These are phyloP conservation scores for Raffaelea albimanens DNA, from an alignment of 2,329 filamentous ascomycete genomes.

Conservation along the genomic window DNA sequence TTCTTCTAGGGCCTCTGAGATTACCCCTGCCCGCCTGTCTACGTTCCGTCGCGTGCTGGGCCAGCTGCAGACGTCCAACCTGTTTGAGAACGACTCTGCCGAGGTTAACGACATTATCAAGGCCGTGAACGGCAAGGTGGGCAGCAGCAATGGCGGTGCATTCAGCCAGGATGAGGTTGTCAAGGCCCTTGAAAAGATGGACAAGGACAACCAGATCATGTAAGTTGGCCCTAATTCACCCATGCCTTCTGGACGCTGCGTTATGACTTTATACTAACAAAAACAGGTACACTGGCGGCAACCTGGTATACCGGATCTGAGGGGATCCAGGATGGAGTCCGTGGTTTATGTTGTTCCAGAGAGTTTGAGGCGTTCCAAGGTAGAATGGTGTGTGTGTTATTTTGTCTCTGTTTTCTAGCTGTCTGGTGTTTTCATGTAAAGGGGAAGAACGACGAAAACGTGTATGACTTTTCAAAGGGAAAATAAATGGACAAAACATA, in stretches of 20 bases:
- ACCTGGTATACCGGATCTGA: slow-evolving; percentile 61
- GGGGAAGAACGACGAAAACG: too few relatives aligned
- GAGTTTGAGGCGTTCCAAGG: slow-evolving; percentile 6
- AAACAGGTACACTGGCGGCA: slow-evolving; percentile 48
- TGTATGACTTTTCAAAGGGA: too few relatives aligned
- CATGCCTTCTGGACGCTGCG: too few relatives aligned
- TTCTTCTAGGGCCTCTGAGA: slow-evolving; percentile 23
- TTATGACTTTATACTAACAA: slow-evolving; percentile 1
- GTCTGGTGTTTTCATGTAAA: too few relatives aligned
- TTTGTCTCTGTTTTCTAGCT: neutral
- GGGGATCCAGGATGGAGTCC: too few relatives aligned
- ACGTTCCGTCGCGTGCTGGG: slow-evolving; percentile 76
- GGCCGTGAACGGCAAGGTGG: slow-evolving; percentile 68
- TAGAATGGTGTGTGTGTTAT: slow-evolving; percentile 3
- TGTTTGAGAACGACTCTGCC: slow-evolving; percentile 86
- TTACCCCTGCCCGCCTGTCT: slow-evolving; percentile 54
- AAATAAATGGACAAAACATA: too few relatives aligned
- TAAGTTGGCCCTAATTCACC: too few relatives aligned
- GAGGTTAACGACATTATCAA: slow-evolving; percentile 64
- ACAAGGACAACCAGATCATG: slow-evolving; percentile 85
- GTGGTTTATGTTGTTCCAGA: neutral
- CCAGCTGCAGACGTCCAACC: slow-evolving; percentile 59
- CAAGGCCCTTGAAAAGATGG: slow-evolving; percentile 69
- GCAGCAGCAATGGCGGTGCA: slow-evolving; percentile 38
- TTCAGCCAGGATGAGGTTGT: slow-evolving; percentile 68